A percentile compares a stretch with the other conserved stretches of the same genome.
Conservation (phyloP, 352 stramenopile genomes). For the Pythium volutum region DNA sequence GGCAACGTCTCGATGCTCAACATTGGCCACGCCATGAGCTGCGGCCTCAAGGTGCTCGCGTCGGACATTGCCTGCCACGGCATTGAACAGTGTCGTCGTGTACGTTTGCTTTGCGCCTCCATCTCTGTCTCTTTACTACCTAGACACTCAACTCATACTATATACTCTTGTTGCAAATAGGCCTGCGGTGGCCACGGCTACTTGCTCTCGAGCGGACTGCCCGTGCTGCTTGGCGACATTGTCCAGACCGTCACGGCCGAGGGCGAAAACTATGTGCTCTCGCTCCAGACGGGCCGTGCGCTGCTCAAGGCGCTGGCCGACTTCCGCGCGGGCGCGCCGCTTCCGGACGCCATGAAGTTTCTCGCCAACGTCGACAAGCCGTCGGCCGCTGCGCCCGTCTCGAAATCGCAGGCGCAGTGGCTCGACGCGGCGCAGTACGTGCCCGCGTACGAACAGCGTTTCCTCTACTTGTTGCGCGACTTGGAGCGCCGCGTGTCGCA, state of each 20-base stretch:
- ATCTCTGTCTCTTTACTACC: background rate
- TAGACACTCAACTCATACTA: too few relatives aligned
- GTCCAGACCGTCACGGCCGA: slow-evolving; percentile 94
- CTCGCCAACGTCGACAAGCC: slow-evolving; percentile 44
- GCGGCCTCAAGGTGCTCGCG: slow-evolving; percentile 52
- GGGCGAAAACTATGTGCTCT: slow-evolving; percentile 96
- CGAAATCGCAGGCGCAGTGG: slow-evolving; percentile 15
- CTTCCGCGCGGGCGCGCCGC: slow-evolving; percentile 29
- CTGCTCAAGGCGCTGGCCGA: slow-evolving; percentile 43
- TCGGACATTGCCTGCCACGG: slow-evolving; percentile 48
- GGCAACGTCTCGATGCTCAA: slow-evolving; percentile 41
- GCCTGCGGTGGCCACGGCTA: slow-evolving; percentile 94
- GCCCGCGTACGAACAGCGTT: slow-evolving; percentile 50
- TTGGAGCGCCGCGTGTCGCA: slow-evolving; percentile 35
- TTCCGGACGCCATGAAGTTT: slow-evolving; percentile 45
- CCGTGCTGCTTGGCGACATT: slow-evolving; percentile 88
- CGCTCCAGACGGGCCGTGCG: slow-evolving; percentile 42
- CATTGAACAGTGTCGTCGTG: slow-evolving; percentile 48
- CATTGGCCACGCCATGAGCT: slow-evolving; percentile 57
- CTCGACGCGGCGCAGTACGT: slow-evolving; percentile 30
- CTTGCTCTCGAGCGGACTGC: slow-evolving; percentile 64
- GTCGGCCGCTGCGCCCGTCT: background rate
- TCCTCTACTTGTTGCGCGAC: slow-evolving; percentile 42
- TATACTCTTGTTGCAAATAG: too few relatives aligned
- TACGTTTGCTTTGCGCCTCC: background rate